Base-by-base conservation (phyloP, 192 early-diverging fungal species). In the Dissophora globulifera region DNA sequence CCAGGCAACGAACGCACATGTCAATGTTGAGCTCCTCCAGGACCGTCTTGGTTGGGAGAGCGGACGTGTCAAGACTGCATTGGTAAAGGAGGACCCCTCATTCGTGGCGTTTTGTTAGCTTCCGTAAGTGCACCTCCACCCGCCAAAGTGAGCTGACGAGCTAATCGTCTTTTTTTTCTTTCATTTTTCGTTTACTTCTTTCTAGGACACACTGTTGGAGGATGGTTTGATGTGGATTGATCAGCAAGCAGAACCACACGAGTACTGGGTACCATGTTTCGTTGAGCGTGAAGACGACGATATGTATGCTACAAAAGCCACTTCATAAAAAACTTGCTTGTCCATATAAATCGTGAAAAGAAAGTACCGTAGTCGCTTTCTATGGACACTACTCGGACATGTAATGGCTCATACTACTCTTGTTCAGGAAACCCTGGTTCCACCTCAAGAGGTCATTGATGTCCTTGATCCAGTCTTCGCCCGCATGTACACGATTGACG, bases 361-460 rank as follows among this genome's bases (percentile, higher is more conserved):
- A n/a, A n/a, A n/a, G n/a, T n/a, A n/a, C n/a, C n/a, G n/a, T n/a
- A n/a, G n/a, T n/a, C n/a, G n/a, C n/a, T n/a, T n/a, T n/a, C n/a
- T n/a, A n/a, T n/a, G n/a, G n/a, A n/a, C n/a, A n/a, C 35, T 64
- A 76, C 58, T 76, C 72, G 13, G 63, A 76, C 50, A 76, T 76
- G 53, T 76, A 76, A 45, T 76, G 72, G 32, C 62, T 76, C 56
- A 75, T 80, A 31, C 60, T 75, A 41, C 80, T 69, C 41, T 82
- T 82, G 67, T 78, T 79, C 31, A 67, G 81, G 76, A 94, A 94
- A 9, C 79, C 82, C 60, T 95, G 91, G 63, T 97, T 97, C 86
- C 94, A 97, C 66, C 92, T 91, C 41, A 97, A 78, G 58, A 93
- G 83, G 43, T 92, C 84, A 75, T 93, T 95, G 67, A 97, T 93